These are phyloP conservation scores for Myxozyma sirexii DNA, from an alignment of 805 yeast species.

Conservation along the genomic window DNA sequence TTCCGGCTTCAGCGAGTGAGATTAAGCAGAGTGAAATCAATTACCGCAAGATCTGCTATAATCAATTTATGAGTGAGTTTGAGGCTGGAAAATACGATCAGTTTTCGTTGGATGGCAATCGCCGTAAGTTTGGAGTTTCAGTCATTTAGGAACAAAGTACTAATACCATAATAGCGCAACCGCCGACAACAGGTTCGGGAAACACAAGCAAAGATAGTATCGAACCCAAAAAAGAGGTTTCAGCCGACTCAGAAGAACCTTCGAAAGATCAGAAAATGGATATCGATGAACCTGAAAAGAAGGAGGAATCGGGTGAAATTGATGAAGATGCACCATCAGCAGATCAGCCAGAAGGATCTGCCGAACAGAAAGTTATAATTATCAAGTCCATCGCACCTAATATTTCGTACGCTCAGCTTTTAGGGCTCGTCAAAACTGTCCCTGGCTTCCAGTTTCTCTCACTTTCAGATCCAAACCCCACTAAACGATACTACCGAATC, in stretches of 20 bases:
- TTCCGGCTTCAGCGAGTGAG: slow-evolving; percentile 4
- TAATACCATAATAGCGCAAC: slow-evolving; percentile 6
- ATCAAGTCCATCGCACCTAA: slow-evolving; percentile 31
- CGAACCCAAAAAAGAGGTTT: background rate
- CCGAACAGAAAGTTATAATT: slow-evolving; percentile 18
- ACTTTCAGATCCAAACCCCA: slow-evolving; percentile 32
- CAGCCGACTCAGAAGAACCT: background rate
- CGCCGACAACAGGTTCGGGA: background rate
- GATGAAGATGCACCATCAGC: slow-evolving; percentile 5
- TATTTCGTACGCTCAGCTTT: slow-evolving; percentile 18
- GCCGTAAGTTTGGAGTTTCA: slow-evolving; percentile 11
- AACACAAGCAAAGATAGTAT: background rate
- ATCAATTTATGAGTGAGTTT: slow-evolving; percentile 22
- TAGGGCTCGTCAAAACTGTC: slow-evolving; percentile 15
- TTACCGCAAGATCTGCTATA: slow-evolving; percentile 15
- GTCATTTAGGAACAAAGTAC: background rate
- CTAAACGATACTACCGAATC: slow-evolving; percentile 22
- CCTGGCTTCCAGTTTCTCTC: slow-evolving; percentile 30
- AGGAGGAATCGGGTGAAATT: background rate
- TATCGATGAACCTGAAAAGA: background rate
- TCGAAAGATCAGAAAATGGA: background rate
- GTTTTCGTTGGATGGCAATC: slow-evolving; percentile 19
- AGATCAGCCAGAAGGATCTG: slow-evolving; percentile 5
- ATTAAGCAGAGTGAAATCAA: background rate
- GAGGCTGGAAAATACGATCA: slow-evolving; percentile 28